These are phyloP conservation scores for Chloromonas sp. DNA, from an alignment of 163 green algal species.

Conservation along the genomic window DNA sequence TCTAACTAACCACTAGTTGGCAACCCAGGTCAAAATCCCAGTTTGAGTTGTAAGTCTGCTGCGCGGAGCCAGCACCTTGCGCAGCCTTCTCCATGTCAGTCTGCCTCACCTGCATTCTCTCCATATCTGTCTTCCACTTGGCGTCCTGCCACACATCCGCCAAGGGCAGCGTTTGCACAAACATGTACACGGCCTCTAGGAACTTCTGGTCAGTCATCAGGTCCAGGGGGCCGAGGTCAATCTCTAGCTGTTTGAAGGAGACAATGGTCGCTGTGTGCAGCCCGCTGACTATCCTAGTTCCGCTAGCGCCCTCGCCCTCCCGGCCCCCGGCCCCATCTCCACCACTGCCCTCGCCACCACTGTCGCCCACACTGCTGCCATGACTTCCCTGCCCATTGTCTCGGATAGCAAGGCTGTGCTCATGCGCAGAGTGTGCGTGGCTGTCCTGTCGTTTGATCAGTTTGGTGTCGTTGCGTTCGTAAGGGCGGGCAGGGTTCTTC, in stretches of 20 bases:
- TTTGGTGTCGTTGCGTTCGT: too few species aligned
- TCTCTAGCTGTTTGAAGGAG: conserved; percentile 66
- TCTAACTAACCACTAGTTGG: too few species aligned
- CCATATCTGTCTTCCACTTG: conserved; percentile 24
- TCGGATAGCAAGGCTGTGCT: neutral
- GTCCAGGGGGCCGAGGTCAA: conserved; percentile 61
- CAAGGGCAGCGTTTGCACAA: conserved; percentile 18
- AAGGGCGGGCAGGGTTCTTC: too few species aligned
- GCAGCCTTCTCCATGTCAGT: too few species aligned
- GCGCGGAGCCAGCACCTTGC: too few species aligned
- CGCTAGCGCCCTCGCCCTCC: neutral
- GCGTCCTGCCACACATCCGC: conserved; percentile 24
- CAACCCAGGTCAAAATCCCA: too few species aligned
- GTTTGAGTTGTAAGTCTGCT: too few species aligned
- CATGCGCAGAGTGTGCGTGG: too few species aligned
- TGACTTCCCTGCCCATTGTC: neutral
- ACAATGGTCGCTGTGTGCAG: conserved; percentile 41
- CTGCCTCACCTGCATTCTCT: conserved; percentile 20
- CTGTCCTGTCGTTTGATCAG: too few species aligned
- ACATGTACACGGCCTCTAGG: conserved; percentile 29
- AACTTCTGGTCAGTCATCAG: conserved; percentile 61
- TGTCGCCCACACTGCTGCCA: neutral
- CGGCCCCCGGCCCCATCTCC: neutral
- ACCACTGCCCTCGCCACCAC: neutral
- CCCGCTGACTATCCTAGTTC: neutral